Evolutionary conservation across 2,329 filamentous ascomycete species (phyloP).

Genomic region (Penicillium vulpinum): DNA sequence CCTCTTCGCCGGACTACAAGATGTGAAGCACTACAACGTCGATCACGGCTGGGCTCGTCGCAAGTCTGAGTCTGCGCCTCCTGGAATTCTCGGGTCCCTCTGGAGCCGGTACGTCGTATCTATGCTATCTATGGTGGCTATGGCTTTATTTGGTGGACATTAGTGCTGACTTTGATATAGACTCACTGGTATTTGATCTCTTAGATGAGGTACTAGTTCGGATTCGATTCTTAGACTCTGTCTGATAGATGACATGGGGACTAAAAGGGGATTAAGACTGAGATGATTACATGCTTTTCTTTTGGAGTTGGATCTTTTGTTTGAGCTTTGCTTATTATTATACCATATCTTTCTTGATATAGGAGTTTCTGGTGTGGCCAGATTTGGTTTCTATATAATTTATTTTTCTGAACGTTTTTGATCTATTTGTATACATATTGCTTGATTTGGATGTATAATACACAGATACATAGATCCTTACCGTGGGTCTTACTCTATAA

Average conservation of each 20-base stretch:
- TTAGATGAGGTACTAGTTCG: neutral
- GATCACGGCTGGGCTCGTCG: constrained; percentile 39
- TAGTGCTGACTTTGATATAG: constrained; percentile 9
- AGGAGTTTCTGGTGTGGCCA: neutral
- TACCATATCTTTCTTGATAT: neutral
- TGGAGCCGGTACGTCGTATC: constrained; percentile 26
- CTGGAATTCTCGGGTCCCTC: constrained; percentile 18
- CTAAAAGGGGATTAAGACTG: neutral
- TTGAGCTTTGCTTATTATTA: neutral
- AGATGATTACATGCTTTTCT: neutral
- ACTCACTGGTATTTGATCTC: constrained; percentile 10
- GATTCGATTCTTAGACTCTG: neutral
- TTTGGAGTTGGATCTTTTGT: neutral
- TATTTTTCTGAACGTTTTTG: neutral
- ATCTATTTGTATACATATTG: neutral
- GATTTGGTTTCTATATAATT: neutral
- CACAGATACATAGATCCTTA: no score
- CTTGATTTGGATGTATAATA: no score
- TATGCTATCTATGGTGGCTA: neutral
- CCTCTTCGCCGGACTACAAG: constrained; percentile 42
- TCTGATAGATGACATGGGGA: neutral
- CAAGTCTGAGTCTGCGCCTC: constrained; percentile 15
- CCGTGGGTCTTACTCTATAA: no score
- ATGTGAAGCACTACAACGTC: constrained; percentile 41
- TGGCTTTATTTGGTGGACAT: neutral